Percentiles rank a stretch among this genome's conserved stretches.
These are phyloP conservation scores for Xylariaceae sp. DNA, from an alignment of 2,329 filamentous ascomycete genomes.

Conservation along the genomic window DNA sequence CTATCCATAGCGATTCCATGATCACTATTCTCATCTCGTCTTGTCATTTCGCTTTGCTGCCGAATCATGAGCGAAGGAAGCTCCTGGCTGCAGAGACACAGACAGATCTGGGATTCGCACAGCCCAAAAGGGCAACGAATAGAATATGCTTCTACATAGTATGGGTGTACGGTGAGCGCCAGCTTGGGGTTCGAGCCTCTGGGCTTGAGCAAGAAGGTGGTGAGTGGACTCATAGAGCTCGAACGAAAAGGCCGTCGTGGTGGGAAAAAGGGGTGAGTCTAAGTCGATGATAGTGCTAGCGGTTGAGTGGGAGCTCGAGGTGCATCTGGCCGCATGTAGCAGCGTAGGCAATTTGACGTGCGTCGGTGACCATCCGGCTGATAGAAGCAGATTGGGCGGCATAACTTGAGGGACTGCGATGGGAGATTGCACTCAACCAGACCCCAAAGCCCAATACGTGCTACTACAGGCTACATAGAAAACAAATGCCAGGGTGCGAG, in stretches of 20 bases:
- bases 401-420: no score
- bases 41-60: slow-evolving; percentile 24
- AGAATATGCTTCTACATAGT: no score
- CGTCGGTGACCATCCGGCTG: slow-evolving; percentile 7
- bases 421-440: no score
- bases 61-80: slow-evolving; percentile 14
- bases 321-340: slow-evolving; percentile 3
- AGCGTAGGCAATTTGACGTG: slow-evolving; percentile 3
- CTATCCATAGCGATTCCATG: slow-evolving; percentile 11
- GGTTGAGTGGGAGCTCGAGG: not conserved
- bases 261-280: not conserved
- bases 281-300: not conserved
- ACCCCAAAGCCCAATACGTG: no score
- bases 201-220: no score
- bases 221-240: no score
- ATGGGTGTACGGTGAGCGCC: no score
- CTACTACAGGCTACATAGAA: no score
- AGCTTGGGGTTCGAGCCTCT: no score
- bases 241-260: no score
- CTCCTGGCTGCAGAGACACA: no score
- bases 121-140: not conserved
- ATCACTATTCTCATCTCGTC: slow-evolving; percentile 20
- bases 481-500: no score
- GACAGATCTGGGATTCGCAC: not conserved
- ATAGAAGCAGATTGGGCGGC: slow-evolving; percentile 10